Conservation (phyloP, 2,329 filamentous ascomycete genomes). For the Apiospora rasikravindrae region DNA sequence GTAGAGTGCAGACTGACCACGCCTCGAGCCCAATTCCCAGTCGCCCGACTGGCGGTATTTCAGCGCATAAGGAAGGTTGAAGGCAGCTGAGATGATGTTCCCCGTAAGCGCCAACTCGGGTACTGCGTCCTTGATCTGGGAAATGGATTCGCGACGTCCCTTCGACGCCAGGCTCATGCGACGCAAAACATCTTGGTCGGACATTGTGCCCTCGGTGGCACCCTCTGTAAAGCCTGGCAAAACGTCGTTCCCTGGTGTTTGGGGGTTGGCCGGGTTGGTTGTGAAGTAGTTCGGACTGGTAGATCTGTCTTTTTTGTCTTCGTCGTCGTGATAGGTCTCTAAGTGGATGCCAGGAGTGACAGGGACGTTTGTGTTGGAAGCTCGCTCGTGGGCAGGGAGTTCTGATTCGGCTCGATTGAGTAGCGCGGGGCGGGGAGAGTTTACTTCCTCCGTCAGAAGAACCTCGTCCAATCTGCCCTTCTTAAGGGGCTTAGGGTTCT, state of each 20-base stretch:
- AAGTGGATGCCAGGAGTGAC: constrained; percentile 46
- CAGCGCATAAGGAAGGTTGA: constrained; percentile 65
- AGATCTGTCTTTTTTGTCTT: constrained; percentile 23
- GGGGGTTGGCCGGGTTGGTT: constrained; percentile 27
- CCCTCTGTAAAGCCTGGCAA: neutral
- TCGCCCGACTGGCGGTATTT: constrained; percentile 63
- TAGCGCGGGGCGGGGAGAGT: constrained; percentile 9
- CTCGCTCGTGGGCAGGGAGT: constrained; percentile 42
- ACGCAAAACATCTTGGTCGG: constrained; percentile 48
- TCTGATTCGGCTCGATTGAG: constrained; percentile 15
- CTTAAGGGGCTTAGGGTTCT: constrained; percentile 1
- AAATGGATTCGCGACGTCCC: constrained; percentile 55
- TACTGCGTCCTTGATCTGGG: constrained; percentile 60
- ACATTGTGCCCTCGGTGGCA: constrained; percentile 38
- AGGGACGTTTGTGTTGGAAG: constrained; percentile 42
- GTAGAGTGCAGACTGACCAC: constrained; percentile 89
- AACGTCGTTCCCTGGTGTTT: neutral
- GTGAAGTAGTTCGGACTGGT: constrained; percentile 41
- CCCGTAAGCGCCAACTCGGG: constrained; percentile 64
- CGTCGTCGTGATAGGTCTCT: constrained; percentile 36
- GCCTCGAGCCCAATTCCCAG: constrained; percentile 75
- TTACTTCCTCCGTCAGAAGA: neutral
- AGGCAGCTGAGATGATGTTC: constrained; percentile 71
- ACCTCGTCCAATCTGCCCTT: constrained; percentile 11
- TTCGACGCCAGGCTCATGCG: constrained; percentile 49